Percentiles rank a stretch among this genome's conserved stretches.
phyloP scores from a whole-genome alignment of 805 yeast genomes.

The Candida cerambycidarum region DNA sequence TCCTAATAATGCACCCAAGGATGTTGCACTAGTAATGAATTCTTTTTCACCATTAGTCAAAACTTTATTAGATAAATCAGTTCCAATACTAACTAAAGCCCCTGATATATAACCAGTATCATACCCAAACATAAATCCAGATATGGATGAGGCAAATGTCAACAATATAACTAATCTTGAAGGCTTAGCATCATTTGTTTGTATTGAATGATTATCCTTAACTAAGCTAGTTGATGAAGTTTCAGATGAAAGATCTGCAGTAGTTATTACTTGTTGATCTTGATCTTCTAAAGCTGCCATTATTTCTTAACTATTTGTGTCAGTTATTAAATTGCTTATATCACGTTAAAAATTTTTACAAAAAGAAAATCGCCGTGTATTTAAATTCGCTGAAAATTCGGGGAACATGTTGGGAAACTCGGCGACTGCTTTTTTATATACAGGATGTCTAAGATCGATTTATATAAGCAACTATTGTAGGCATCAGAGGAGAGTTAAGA shows the following conservation, averaged over 20 bases:
- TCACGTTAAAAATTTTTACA: neutral
- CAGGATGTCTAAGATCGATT: neutral
- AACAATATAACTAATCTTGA: conserved; percentile 64
- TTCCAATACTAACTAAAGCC: conserved; percentile 82
- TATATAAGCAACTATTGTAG: neutral
- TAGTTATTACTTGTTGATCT: neutral
- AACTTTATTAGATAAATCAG: conserved; percentile 58
- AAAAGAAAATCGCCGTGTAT: neutral
- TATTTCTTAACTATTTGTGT: neutral
- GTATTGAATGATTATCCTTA: conserved; percentile 3
- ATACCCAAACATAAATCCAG: conserved; percentile 96
- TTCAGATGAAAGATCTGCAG: conserved; percentile 5
- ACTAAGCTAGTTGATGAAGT: conserved; percentile 6
- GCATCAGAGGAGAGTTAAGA: neutral
- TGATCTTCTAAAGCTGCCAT: conserved; percentile 3
- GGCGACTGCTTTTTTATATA: conserved; percentile 7
- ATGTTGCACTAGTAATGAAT: conserved; percentile 90
- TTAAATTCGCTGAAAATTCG: conserved; percentile 6
- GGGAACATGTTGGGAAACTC: neutral
- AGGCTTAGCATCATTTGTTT: conserved; percentile 34
- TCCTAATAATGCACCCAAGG: conserved; percentile 86
- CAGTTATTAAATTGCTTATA: neutral
- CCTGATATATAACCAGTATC: conserved; percentile 97
- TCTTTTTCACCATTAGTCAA: conserved; percentile 81
- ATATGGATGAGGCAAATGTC: conserved; percentile 79